Evolutionary conservation across 441 rosid genomes (phyloP).

Genomic region (Gossypium gossypioides): DNA sequence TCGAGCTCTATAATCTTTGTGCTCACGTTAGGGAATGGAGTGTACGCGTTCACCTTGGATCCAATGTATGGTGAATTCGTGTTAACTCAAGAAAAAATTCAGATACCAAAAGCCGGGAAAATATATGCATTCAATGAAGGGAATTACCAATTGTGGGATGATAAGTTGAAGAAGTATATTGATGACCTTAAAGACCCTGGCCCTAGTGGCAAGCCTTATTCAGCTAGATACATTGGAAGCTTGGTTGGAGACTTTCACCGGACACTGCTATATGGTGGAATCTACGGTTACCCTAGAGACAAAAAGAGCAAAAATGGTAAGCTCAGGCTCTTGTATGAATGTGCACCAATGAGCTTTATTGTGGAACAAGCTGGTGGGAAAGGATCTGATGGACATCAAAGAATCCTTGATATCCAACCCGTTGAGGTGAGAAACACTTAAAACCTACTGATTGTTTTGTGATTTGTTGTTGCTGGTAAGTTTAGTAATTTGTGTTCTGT

Average conservation of each 20-base stretch:
- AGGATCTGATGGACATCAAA: conserved; percentile 80
- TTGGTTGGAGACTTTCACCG: conserved; percentile 91
- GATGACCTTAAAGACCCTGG: conserved; percentile 88
- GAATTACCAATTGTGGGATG: conserved; percentile 83
- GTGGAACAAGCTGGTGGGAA: conserved; percentile 95
- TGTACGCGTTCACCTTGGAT: conserved; percentile 69
- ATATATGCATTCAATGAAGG: conserved; percentile 91
- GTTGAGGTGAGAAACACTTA: conserved; percentile 39
- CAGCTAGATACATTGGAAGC: conserved; percentile 85
- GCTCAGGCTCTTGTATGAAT: conserved; percentile 79
- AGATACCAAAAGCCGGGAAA: conserved; percentile 76
- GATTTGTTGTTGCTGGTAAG: background rate
- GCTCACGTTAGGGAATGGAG: conserved; percentile 68
- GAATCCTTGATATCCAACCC: conserved; percentile 74
- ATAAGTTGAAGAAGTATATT: conserved; percentile 71
- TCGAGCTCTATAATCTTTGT: conserved; percentile 87
- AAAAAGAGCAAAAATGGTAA: conserved; percentile 85
- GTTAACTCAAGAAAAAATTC: conserved; percentile 64
- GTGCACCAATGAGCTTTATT: conserved; percentile 95
- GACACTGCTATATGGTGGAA: conserved; percentile 75
- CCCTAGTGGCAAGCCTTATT: conserved; percentile 74
- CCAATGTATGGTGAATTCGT: conserved; percentile 95
- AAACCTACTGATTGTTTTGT: background rate
- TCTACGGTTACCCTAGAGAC: conserved; percentile 88
- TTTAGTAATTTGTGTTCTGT: background rate